These are phyloP conservation scores for California macrophylla DNA, from an alignment of 441 rosid genomes.

Conservation along the genomic window DNA sequence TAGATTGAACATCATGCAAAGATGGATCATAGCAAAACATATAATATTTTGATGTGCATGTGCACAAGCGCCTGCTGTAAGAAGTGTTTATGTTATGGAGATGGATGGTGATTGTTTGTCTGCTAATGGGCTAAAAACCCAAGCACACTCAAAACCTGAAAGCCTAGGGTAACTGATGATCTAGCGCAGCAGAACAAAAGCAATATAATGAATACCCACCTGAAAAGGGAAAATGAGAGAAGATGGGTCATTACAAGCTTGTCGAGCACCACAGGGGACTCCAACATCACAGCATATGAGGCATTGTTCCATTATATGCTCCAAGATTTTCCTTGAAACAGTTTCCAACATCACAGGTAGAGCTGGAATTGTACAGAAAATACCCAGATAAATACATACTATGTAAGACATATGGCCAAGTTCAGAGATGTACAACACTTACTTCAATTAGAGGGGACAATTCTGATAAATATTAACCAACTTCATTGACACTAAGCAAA, in stretches of 20 bases:
- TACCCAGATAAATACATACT: background rate
- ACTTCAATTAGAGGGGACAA: background rate
- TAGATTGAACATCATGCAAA: background rate
- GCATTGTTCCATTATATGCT: slow-evolving; percentile 83
- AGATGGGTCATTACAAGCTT: slow-evolving; percentile 80
- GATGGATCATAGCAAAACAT: background rate
- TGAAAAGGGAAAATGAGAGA: slow-evolving; percentile 90
- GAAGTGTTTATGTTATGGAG: background rate
- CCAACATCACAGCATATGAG: slow-evolving; percentile 95
- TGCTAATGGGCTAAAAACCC: background rate
- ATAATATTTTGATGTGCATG: background rate
- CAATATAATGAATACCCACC: slow-evolving; percentile 32
- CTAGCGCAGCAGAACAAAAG: background rate
- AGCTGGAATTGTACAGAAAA: slow-evolving; percentile 30
- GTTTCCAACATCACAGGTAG: slow-evolving; percentile 79
- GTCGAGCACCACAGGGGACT: slow-evolving; percentile 74
- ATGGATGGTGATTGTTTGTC: background rate
- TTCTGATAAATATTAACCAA: background rate
- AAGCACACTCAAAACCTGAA: background rate
- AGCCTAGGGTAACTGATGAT: background rate
- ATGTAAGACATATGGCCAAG: background rate
- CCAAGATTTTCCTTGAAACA: slow-evolving; percentile 57
- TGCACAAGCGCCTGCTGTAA: background rate
- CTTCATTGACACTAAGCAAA: background rate
- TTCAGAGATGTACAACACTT: background rate